Evolutionary conservation across 345 rosid species (phyloP), one percentile per base, ranked within the genome.

Genomic region (Crucihimalaya himalaica): DNA sequence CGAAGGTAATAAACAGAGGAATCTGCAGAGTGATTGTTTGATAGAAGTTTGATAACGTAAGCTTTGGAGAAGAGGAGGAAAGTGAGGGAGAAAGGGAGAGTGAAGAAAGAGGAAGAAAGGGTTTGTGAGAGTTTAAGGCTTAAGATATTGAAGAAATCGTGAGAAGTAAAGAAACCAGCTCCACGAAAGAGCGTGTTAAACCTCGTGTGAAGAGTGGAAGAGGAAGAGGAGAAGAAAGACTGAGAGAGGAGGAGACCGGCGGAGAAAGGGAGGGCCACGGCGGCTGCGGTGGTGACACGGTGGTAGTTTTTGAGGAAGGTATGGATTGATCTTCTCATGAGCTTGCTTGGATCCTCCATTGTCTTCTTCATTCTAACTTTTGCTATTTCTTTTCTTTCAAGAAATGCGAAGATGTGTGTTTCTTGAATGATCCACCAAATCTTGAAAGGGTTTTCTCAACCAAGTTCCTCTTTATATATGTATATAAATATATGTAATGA

Each of bases 101-200:
- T 77, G 32, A 83, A 75, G 34, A 92, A 32, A 14, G 79, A 83
- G 10, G 92, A 83, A 68, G 84, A 78, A 66, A 90, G 71, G 25
- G 96, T 91, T 72, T 94, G 93, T 2, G 97, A 84, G 81, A 94
- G 83, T 71, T 94, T 94, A 65, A 81, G 81, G 64, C 66, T 78
- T 58, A 91, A 76, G 48, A 88, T 48, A 29, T 63, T 75, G 84
- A 87, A 88, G 76, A 87, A 83, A 5, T 72, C 82, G 0, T 86
- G 84, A 29, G 90, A 84, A 52, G 90, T 82, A 34, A 96, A 91
- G 82, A 94, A 87, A 10, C 90, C 92, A 0, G 96, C 94, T 0
- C 89, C 95, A 0, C 69, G 68, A 56, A 84, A 89, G 42, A 91
- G 86, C 57, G 70, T 46, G 31, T 31, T 72, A 15, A 93, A 63